Evolutionary conservation across 2,329 filamentous ascomycete genomes (phyloP).

Genomic region (Diaporthe helianthi): DNA sequence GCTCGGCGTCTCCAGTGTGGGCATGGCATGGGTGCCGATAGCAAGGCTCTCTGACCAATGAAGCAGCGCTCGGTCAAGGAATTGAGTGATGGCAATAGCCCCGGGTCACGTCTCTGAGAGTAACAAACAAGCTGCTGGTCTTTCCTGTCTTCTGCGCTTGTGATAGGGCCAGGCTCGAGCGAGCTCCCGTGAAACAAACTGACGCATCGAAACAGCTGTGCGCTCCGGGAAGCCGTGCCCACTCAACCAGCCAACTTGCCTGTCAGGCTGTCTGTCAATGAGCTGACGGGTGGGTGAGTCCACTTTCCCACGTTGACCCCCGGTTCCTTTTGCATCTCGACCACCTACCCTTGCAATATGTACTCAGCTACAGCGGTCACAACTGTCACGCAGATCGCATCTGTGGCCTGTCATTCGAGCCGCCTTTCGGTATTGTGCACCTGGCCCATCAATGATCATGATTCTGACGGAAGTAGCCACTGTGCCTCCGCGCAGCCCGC

Average conservation of each 20-base stretch:
- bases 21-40: conserved; percentile 12
- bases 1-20: conserved; percentile 17
- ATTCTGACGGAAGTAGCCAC: background rate
- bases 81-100: conserved; percentile 25
- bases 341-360: background rate
- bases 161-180: background rate
- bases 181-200: background rate
- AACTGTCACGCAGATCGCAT: background rate
- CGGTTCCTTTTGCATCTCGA: conserved; percentile 5
- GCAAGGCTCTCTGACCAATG: conserved; percentile 9
- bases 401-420: background rate
- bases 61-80: background rate
- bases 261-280: background rate
- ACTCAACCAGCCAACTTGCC: no score
- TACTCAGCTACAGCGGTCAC: no score
- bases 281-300: conserved; percentile 20
- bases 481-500: background rate
- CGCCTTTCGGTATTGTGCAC: conserved; percentile 1
- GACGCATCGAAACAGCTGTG: background rate
- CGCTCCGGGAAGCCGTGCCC: background rate
- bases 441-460: background rate
- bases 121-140: background rate
- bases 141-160: background rate
- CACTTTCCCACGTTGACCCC: conserved; percentile 29
- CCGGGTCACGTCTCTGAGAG: background rate